Conservation (phyloP, 2,329 filamentous ascomycete genomes). For the Pyrenophora seminiperda region DNA sequence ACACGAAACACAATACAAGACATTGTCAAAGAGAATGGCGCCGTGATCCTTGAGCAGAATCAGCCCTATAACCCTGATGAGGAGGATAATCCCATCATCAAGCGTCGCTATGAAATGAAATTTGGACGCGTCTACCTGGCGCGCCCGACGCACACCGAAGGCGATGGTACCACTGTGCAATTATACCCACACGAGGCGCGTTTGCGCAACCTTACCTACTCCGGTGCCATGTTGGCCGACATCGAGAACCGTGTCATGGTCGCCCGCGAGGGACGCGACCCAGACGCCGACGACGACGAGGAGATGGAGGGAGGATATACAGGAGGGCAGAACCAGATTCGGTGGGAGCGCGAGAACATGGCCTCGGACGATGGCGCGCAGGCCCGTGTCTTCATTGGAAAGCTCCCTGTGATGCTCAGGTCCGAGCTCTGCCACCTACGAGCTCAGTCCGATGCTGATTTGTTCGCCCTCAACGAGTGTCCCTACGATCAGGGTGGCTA, state of each 20-base stretch:
- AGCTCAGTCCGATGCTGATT: constrained; percentile 78
- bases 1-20: constrained; percentile 93
- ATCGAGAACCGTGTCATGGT: constrained; percentile 85
- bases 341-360: constrained; percentile 58
- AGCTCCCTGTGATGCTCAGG: constrained; percentile 97
- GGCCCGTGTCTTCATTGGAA: constrained; percentile 87
- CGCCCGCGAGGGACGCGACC: constrained; percentile 72
- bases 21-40: constrained; percentile 88
- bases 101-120: constrained; percentile 92
- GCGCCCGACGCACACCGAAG: constrained; percentile 88
- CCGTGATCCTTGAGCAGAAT: constrained; percentile 91
- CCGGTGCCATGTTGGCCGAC: constrained; percentile 85
- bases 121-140: constrained; percentile 90
- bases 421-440: constrained; percentile 92
- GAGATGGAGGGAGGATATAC: constrained; percentile 47
- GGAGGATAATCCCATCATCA: constrained; percentile 70
- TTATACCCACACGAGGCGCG: constrained; percentile 94
- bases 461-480: constrained; percentile 93
- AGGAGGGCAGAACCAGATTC: constrained; percentile 45
- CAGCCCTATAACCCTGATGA: constrained; percentile 77
- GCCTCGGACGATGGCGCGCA: constrained; percentile 57
- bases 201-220: constrained; percentile 93
- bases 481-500: constrained; percentile 98
- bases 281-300: constrained; percentile 68
- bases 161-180: constrained; percentile 83